These are phyloP conservation scores for Amaranthus hypochondriacus DNA, from an alignment of 148 eudicot species.

Conservation along the genomic window DNA sequence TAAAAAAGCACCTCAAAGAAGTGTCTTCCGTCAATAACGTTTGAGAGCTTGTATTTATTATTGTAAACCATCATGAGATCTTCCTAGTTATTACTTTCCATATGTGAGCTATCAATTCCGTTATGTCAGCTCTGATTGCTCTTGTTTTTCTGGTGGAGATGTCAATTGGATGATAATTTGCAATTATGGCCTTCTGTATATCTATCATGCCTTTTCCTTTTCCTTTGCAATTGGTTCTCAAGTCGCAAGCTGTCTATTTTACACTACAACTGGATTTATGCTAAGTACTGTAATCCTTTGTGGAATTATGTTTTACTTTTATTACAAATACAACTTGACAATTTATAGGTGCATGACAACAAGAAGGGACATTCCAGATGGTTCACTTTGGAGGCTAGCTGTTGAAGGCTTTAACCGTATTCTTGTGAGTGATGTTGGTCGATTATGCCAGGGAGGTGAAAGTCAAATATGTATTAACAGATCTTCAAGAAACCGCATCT, in stretches of 20 bases:
- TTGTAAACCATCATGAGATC: too few relatives aligned
- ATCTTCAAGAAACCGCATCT: constrained; percentile 64
- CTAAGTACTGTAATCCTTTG: background rate
- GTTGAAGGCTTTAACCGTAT: constrained; percentile 83
- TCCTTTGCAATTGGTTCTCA: background rate
- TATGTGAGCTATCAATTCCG: too few relatives aligned
- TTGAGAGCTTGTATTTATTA: too few relatives aligned
- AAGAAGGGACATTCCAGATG: constrained; percentile 91
- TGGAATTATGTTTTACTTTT: background rate
- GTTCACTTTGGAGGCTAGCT: constrained; percentile 85
- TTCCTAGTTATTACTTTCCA: too few relatives aligned
- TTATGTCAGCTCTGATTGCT: background rate
- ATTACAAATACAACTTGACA: background rate
- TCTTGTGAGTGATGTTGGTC: constrained; percentile 56
- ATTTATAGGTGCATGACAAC: constrained; percentile 85
- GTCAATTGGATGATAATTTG: background rate
- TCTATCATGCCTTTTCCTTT: constrained; percentile 1
- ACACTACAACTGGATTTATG: background rate
- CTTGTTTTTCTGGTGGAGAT: background rate
- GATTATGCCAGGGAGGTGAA: constrained; percentile 26
- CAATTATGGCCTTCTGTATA: background rate
- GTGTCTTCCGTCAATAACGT: too few relatives aligned
- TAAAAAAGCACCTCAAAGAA: too few relatives aligned
- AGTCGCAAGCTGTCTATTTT: background rate
- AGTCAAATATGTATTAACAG: constrained; percentile 37